A percentile compares a stretch with the other conserved stretches of the same genome.
Evolutionary conservation across 805 yeast genomes (phyloP).

Genomic region (Spathaspora passalidarum): DNA sequence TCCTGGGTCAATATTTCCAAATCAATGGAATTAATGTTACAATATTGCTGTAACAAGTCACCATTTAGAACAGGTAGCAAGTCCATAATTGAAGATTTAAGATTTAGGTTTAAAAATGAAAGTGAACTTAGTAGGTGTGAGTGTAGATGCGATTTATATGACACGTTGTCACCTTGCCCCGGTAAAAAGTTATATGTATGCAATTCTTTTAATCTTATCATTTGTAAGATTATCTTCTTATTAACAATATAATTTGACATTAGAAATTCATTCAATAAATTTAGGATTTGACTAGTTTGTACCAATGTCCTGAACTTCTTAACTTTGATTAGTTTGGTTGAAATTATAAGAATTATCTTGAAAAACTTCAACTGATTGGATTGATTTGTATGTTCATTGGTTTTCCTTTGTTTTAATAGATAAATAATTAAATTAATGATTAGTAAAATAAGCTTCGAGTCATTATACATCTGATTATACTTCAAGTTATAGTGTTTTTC

Average conservation of each 20-base stretch:
- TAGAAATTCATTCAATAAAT: constrained; percentile 27
- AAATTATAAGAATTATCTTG: constrained; percentile 25
- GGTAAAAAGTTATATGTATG: constrained; percentile 20
- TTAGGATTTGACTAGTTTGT: constrained; percentile 20
- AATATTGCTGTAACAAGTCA: constrained; percentile 35
- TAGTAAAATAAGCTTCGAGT: constrained; percentile 15
- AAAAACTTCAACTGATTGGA: constrained; percentile 21
- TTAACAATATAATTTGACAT: constrained; percentile 33
- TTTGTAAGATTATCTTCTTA: constrained; percentile 30
- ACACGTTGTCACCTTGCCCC: constrained; percentile 5
- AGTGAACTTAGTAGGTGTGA: constrained; percentile 23
- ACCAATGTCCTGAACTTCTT: constrained; percentile 22
- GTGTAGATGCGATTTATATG: constrained; percentile 9
- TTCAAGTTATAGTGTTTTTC: constrained; percentile 8
- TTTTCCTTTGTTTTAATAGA: constrained; percentile 21
- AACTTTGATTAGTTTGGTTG: constrained; percentile 26
- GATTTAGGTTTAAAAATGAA: constrained; percentile 24
- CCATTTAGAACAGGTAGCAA: constrained; percentile 36
- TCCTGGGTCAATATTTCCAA: constrained; percentile 12
- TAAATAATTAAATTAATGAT: constrained; percentile 25
- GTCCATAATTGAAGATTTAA: constrained; percentile 24
- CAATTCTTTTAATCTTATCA: constrained; percentile 30
- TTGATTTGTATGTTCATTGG: not conserved
- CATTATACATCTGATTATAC: constrained; percentile 8
- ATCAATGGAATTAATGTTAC: constrained; percentile 34